These are phyloP conservation scores for Podaxis pistillaris DNA, from an alignment of 768 basidiomycete genomes.

Conservation along the genomic window DNA sequence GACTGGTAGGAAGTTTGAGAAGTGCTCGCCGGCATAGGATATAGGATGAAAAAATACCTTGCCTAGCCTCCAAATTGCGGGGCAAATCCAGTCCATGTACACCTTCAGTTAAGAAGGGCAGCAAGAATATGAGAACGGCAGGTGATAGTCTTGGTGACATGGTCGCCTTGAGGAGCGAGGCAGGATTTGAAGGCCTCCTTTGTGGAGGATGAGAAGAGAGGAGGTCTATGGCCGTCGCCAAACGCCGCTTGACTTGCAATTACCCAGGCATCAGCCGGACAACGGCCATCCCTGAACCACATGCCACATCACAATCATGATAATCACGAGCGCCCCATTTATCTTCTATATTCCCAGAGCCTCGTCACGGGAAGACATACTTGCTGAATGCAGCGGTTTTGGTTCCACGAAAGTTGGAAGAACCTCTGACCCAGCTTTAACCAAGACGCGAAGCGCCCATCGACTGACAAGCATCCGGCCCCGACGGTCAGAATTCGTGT, in stretches of 20 bases:
- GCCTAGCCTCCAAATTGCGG: conserved; percentile 24
- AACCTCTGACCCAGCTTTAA: no score
- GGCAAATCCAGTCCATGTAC: conserved; percentile 33
- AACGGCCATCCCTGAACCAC: conserved; percentile 11
- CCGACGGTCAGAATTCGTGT: no score
- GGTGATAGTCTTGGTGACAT: background rate
- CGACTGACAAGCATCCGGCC: no score
- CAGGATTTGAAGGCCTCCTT: background rate
- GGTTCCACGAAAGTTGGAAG: background rate
- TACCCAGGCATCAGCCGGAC: background rate
- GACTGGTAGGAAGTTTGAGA: background rate
- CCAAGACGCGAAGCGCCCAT: no score
- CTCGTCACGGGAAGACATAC: background rate
- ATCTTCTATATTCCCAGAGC: background rate
- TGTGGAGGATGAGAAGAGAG: background rate
- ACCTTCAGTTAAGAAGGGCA: conserved; percentile 14
- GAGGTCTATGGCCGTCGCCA: background rate
- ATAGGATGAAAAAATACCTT: conserved; percentile 28
- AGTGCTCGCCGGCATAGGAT: background rate
- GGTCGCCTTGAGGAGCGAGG: background rate
- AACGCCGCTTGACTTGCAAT: background rate
- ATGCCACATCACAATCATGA: conserved; percentile 6
- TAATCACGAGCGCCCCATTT: background rate
- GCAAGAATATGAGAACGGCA: background rate
- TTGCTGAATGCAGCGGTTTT: background rate